Evolutionary conservation across 805 yeast species (phyloP), one percentile per base, ranked within the genome.

Genomic region (Blastobotrys muscicola): DNA sequence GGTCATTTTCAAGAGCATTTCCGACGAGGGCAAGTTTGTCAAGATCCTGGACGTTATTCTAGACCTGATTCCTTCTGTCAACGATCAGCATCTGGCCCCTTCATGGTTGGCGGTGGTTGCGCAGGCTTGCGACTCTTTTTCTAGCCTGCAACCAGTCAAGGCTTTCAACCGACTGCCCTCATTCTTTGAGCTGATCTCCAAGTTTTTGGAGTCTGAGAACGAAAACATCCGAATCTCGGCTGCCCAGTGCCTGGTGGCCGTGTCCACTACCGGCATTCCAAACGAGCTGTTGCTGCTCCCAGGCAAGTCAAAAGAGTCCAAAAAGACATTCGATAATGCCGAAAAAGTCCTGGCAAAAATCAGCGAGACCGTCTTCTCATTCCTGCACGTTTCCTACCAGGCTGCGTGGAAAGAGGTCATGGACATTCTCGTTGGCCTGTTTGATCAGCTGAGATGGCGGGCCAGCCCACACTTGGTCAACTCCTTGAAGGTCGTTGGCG

Each of bases 21-120:
- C 75, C 26, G 71, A 58, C 40, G 59, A 60, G 40, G 82, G 78
- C 33, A 80, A 77, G 52, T 81, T 82, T 51, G 59, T 71, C 9
- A 73, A 68, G 43, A 79, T 86, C 8, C 66, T 86, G 46, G 76
- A 82, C 52, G 74, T 84, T 37, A 76, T 92, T 36, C 75, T 85
- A 53, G 83, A 82, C 48, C 70, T 89, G 57, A 80, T 79, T 52
- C 98, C 98, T 3, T 72, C 95, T 1, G 60, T 75, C 15, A 82
- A 80, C 53, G 97, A 92, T 58, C 71, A 81, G 29, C 89, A 86
- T 60, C 71, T 92, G 51, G 86, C 90, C 2, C 95, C 94, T 10
- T 76, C 96, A 9, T 92, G 98, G 98, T 72, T 87, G 35, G 95
- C 97, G 1, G 94, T 89, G 14, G 75, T 90, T 37, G 92, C 96